phyloP scores from a whole-genome alignment of 352 stramenopile species.

The Phytophthora chlamydospora region DNA sequence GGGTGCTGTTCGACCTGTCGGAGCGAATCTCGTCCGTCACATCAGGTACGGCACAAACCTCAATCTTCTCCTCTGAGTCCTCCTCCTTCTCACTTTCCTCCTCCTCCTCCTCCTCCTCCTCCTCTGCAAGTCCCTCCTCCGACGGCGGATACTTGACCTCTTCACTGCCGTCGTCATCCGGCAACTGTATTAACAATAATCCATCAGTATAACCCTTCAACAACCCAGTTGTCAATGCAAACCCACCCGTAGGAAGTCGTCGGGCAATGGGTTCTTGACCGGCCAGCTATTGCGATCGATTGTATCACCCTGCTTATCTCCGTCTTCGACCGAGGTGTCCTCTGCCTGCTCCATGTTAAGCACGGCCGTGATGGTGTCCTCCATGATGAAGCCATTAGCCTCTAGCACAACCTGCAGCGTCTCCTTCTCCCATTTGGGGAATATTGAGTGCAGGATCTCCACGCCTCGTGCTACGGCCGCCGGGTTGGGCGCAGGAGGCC shows the following conservation, averaged over 20 bases:
- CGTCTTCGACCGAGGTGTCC: constrained; percentile 2
- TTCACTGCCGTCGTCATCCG: constrained; percentile 46
- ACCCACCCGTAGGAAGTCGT: constrained; percentile 80
- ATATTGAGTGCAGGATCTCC: constrained; percentile 82
- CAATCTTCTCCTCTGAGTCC: constrained; percentile 50
- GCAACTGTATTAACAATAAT: constrained; percentile 41
- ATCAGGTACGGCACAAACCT: constrained; percentile 14
- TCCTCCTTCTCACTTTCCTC: constrained; percentile 60
- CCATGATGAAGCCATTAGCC: constrained; percentile 78
- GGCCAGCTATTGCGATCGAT: constrained; percentile 34
- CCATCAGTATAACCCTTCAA: background rate
- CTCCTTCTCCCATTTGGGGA: constrained; percentile 77
- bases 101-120: constrained; percentile 50
- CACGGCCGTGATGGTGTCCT: constrained; percentile 80
- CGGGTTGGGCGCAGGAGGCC: constrained; percentile 36
- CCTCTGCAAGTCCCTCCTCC: constrained; percentile 34
- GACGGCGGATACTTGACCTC: constrained; percentile 20
- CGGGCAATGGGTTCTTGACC: constrained; percentile 75
- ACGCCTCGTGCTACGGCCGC: constrained; percentile 64
- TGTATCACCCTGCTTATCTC: constrained; percentile 3
- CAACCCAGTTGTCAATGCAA: background rate
- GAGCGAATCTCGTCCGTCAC: constrained; percentile 46
- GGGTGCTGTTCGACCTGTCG: constrained; percentile 64
- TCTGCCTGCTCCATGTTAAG: constrained; percentile 79
- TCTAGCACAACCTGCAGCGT: constrained; percentile 78